Conservation (phyloP, 2,329 filamentous ascomycete genomes). For the Cladophialophora psammophila region DNA sequence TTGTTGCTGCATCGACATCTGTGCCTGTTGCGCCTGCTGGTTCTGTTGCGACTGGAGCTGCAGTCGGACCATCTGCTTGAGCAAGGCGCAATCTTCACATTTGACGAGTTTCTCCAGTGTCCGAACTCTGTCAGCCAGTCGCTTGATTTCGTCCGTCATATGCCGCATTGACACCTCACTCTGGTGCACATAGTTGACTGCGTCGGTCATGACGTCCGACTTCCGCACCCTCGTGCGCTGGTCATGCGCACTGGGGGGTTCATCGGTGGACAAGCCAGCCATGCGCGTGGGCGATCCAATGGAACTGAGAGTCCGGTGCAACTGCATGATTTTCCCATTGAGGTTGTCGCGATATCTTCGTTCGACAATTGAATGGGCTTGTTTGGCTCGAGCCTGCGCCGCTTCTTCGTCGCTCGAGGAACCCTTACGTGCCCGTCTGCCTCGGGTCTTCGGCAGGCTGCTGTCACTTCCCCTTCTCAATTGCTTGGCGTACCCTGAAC, state of each 20-base stretch:
- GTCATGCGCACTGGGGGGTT: constrained; percentile 22
- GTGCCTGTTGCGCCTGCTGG: neutral
- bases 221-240: constrained; percentile 36
- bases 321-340: constrained; percentile 40
- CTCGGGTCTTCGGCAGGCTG: constrained; percentile 20
- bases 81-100: constrained; percentile 33
- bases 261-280: constrained; percentile 22
- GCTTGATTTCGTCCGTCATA: constrained; percentile 36
- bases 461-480: constrained; percentile 2
- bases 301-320: constrained; percentile 35
- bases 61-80: constrained; percentile 34
- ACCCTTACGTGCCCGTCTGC: constrained; percentile 32
- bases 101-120: constrained; percentile 35
- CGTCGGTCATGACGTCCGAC: constrained; percentile 38
- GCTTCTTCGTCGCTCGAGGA: constrained; percentile 32
- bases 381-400: constrained; percentile 33
- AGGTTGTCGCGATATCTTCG: constrained; percentile 40
- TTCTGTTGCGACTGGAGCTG: constrained; percentile 26
- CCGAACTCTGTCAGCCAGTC: constrained; percentile 31
- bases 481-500: neutral
- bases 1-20: constrained; percentile 5
- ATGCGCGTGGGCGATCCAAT: constrained; percentile 25
- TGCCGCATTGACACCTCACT: constrained; percentile 36
- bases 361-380: constrained; percentile 40
- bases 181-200: constrained; percentile 38